Conservation (phyloP, 164 flowering plant species). For the Magnolia sinica region DNA sequence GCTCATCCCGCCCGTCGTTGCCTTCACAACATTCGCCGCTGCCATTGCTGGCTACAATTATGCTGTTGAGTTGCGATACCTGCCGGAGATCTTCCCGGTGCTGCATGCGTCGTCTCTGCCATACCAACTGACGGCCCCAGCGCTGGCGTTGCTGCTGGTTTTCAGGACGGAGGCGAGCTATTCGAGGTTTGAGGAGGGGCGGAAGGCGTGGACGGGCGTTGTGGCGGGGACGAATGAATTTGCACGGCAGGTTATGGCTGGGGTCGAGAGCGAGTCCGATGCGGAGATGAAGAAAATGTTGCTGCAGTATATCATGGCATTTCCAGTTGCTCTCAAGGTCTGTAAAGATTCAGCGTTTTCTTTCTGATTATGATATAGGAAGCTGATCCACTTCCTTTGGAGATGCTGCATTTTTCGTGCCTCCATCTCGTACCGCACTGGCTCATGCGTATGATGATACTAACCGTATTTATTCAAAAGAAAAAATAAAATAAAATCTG, state of each 20-base stretch:
- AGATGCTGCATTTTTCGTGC: background rate
- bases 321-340: constrained; percentile 85
- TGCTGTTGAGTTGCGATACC: constrained; percentile 44
- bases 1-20: constrained; percentile 73
- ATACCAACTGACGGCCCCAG: constrained; percentile 92
- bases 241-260: constrained; percentile 58
- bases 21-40: constrained; percentile 65
- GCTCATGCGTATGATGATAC: too few relatives aligned
- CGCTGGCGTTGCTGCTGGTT: constrained; percentile 81
- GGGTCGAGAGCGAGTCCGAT: constrained; percentile 39
- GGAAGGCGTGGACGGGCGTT: constrained; percentile 82
- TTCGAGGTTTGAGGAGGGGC: constrained; percentile 85
- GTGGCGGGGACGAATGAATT: constrained; percentile 69
- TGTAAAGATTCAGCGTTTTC: background rate
- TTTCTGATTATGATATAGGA: background rate
- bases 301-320: constrained; percentile 75
- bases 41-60: constrained; percentile 63
- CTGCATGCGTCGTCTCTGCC: constrained; percentile 76
- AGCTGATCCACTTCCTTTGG: background rate
- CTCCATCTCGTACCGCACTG: background rate
- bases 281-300: constrained; percentile 44
- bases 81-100: constrained; percentile 69
- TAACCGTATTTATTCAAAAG: too few relatives aligned
- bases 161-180: constrained; percentile 91
- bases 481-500: too few relatives aligned